Evolutionary conservation across 306 rosid species (phyloP).

Genomic region (Macrotyloma uniflorum): DNA sequence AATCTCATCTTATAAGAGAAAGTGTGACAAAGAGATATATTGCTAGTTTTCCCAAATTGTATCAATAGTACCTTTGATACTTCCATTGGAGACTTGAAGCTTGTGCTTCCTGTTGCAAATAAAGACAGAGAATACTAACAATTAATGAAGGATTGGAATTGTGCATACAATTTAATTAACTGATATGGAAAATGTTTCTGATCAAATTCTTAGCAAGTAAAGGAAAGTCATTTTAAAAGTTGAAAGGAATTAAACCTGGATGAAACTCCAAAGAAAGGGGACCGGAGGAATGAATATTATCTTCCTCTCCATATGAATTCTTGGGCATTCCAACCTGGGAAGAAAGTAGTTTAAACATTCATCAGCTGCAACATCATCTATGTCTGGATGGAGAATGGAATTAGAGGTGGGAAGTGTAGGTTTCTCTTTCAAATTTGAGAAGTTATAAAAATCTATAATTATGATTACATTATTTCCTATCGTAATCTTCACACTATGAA

Average conservation of each 20-base stretch:
- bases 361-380: neutral
- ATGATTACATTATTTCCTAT: neutral
- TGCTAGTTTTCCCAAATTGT: neutral
- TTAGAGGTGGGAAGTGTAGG: neutral
- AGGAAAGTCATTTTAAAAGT: neutral
- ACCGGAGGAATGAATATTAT: conserved; percentile 1
- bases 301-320: conserved; percentile 27
- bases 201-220: neutral
- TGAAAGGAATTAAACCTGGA: conserved; percentile 30
- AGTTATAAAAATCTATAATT: neutral
- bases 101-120: conserved; percentile 33
- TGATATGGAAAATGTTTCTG: conserved; percentile 8
- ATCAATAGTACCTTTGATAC: conserved; percentile 31
- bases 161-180: conserved; percentile 5
- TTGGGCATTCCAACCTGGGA: conserved; percentile 26
- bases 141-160: conserved; percentile 12
- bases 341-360: neutral
- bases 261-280: conserved; percentile 33
- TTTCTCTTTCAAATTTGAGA: neutral
- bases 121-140: conserved; percentile 1
- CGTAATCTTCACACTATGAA: neutral
- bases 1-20: neutral
- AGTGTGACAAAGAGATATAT: neutral
- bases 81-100: neutral
- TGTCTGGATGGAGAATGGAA: neutral